Base-by-base conservation (phyloP, 2,329 filamentous ascomycete genomes). In the Stromatinia cepivora region DNA sequence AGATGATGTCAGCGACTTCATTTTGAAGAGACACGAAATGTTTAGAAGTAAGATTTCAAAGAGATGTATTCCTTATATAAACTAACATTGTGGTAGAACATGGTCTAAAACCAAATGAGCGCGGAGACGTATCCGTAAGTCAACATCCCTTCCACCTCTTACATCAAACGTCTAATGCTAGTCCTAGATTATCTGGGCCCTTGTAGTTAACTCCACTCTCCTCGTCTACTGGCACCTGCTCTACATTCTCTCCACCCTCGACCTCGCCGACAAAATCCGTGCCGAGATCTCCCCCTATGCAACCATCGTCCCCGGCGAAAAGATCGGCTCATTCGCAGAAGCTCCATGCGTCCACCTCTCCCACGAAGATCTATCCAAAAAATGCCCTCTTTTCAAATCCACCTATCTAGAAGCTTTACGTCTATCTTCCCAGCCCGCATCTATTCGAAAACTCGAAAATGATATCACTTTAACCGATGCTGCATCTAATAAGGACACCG, bases 161-260 rank as follows among this genome's bases (percentile, higher is more conserved):
- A 22, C 39, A 45, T 3, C 48, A 25, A n/a, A n/a, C 13, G 39
- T 28, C 20, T 54, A 45, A 52, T 17, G 52, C 22, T 48, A 10
- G 11, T 15, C 28, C n/a, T 42, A 78, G 76, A 74, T 87, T 10
- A 76, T 87, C 34, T 88, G 85, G 85, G 84, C 84, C 13, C 79
- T 84, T 75, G 84, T 85, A 72, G 83, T 82, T 22, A 86, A 87
- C 72, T 80, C 83, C 7, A 83, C 83, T 64, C 80, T 81, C 5
- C 76, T 87, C 67, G 79, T 82, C n/a, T 85, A 84, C 74, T 86
- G 84, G 83, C 81, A 82, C 71, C 71, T 85, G 11, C 76, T 83
- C 36, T 81, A 83, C 62, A 80, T 86, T 52, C 80, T 82, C 67
- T 77, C 80, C 0, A 79, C 80, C 20, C 77, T 79, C 2, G 74